phyloP scores from a whole-genome alignment of 352 stramenopile genomes.

The Phytopythium mirpurense region DNA sequence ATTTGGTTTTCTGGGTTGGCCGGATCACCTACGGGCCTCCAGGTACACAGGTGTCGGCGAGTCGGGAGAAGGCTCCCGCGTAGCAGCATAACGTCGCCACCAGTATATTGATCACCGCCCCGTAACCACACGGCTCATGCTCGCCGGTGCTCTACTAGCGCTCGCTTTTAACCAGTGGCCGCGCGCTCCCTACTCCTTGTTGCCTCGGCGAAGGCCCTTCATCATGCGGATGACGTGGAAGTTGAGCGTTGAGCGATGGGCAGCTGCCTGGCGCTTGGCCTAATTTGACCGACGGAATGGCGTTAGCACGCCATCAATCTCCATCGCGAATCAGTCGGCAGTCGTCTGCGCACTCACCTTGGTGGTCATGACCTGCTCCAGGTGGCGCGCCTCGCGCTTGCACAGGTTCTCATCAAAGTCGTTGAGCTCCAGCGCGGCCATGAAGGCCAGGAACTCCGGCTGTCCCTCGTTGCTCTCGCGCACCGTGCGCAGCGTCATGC shows the following conservation, averaged over 20 bases:
- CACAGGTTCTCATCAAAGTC: conserved; percentile 83
- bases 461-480: conserved; percentile 75
- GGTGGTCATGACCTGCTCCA: conserved; percentile 70
- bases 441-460: conserved; percentile 78
- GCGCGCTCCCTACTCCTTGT: not conserved
- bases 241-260: conserved; percentile 83
- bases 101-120: too few species aligned
- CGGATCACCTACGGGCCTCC: too few species aligned
- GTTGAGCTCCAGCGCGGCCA: conserved; percentile 72
- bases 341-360: conserved; percentile 29
- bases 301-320: conserved; percentile 2
- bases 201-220: conserved; percentile 48
- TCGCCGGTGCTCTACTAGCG: too few species aligned
- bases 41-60: too few species aligned
- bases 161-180: not conserved
- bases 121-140: too few species aligned
- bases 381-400: conserved; percentile 75
- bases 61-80: too few species aligned
- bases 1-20: too few species aligned
- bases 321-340: too few species aligned
- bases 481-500: conserved; percentile 86
- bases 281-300: conserved; percentile 7
- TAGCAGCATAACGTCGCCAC: too few species aligned
- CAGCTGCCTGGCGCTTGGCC: conserved; percentile 50
- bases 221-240: conserved; percentile 88